phyloP scores from a whole-genome alignment of 2,329 filamentous ascomycete genomes.

The Claviceps capensis region DNA sequence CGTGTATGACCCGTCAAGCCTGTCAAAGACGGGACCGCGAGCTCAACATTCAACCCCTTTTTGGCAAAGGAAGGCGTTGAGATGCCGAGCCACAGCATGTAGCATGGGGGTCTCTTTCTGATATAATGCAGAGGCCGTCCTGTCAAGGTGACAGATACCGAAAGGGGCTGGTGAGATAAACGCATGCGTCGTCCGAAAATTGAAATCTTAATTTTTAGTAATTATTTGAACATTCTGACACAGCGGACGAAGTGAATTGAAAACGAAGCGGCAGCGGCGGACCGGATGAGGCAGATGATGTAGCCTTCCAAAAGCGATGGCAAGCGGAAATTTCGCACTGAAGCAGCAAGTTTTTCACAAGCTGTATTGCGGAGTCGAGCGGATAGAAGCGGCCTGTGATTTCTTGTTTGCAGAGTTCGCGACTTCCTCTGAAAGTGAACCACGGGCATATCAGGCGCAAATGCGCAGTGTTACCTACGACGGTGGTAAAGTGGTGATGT shows the following conservation, averaged over 20 bases:
- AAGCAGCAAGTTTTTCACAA: too few species aligned
- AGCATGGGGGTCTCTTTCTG: neutral
- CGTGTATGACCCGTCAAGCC: neutral
- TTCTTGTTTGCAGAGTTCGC: neutral
- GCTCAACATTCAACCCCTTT: neutral
- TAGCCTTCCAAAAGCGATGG: neutral
- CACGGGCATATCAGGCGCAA: neutral
- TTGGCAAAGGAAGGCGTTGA: neutral
- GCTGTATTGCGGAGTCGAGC: neutral
- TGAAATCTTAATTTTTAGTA: neutral
- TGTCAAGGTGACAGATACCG: neutral
- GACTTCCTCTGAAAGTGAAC: neutral
- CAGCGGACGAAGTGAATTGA: neutral
- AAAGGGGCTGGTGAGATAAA: neutral
- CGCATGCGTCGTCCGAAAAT: neutral
- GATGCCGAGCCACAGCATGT: neutral
- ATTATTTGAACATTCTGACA: constrained; percentile 1
- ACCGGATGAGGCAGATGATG: neutral
- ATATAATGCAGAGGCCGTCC: neutral
- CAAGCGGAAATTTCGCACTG: neutral
- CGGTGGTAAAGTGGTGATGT: neutral
- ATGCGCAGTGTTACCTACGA: neutral
- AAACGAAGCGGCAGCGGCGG: neutral
- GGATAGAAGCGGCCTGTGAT: neutral
- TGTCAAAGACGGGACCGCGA: neutral